Conservation (phyloP, 257 asterid species). For the Capsicum pubescens region DNA sequence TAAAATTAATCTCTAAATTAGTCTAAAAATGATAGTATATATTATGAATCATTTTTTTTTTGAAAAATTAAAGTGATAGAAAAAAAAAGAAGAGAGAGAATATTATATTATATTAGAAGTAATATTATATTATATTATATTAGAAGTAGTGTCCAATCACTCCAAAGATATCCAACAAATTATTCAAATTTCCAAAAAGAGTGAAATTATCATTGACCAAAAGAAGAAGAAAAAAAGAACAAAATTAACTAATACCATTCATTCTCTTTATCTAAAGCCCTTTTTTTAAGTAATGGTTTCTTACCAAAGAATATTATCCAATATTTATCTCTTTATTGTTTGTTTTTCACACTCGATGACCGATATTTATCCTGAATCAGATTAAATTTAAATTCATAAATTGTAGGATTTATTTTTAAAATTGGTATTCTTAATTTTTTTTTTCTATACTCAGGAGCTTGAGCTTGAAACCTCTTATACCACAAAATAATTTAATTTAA, state of each 20-base stretch:
- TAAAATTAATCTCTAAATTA: too few species aligned
- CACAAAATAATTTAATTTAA: neutral
- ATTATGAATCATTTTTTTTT: neutral
- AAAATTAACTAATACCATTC: neutral
- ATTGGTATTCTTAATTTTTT: neutral
- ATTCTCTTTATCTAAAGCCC: constrained; percentile 4
- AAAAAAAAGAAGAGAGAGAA: neutral
- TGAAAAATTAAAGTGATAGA: neutral
- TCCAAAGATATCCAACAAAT: neutral
- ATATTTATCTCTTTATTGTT: neutral
- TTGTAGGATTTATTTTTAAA: neutral
- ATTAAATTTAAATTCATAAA: too few species aligned
- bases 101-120: too few species aligned
- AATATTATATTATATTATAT: neutral
- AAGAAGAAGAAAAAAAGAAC: neutral
- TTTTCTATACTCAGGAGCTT: neutral
- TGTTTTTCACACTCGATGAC: too few species aligned
- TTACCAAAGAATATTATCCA: constrained; percentile 32
- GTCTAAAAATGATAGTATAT: neutral
- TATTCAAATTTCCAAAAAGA: neutral
- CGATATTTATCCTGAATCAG: too few species aligned
- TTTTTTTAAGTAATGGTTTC: constrained; percentile 11
- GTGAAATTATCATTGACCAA: neutral
- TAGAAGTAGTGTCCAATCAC: neutral
- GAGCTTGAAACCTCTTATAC: neutral